A percentile compares a stretch with the other conserved stretches of the same genome.
phyloP scores from a whole-genome alignment of 2,329 filamentous ascomycete species.

The Trichophyton schoenleinii region DNA sequence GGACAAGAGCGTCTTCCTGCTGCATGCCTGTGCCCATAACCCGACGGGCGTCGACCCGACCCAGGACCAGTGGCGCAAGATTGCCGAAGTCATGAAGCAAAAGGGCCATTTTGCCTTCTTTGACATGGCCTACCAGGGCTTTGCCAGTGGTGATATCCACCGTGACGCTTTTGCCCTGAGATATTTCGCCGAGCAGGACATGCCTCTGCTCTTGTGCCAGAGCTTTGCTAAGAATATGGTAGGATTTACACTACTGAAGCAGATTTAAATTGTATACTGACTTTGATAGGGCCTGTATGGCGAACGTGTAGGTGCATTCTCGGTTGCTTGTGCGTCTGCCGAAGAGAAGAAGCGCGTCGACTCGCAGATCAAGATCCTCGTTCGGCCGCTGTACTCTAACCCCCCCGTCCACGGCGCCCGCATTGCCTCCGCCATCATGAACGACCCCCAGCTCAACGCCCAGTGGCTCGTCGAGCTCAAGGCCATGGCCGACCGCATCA shows the following conservation, averaged over 20 bases:
- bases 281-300: slow-evolving; percentile 98
- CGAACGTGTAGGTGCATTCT: slow-evolving; percentile 95
- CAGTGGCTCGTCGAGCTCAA: slow-evolving; percentile 97
- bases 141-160: slow-evolving; percentile 83
- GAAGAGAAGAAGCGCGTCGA: slow-evolving; percentile 94
- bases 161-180: slow-evolving; percentile 87
- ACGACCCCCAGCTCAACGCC: slow-evolving; percentile 68
- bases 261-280: no score
- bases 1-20: slow-evolving; percentile 74
- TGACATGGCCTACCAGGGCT: slow-evolving; percentile 99
- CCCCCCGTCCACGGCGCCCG: slow-evolving; percentile 92
- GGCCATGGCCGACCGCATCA: slow-evolving; percentile 98
- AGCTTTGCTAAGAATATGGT: slow-evolving; percentile 99
- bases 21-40: slow-evolving; percentile 97
- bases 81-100: slow-evolving; percentile 74
- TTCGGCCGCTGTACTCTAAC: slow-evolving; percentile 96
- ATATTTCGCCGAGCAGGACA: slow-evolving; percentile 85
- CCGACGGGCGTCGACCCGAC: slow-evolving; percentile 93
- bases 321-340: slow-evolving; percentile 67
- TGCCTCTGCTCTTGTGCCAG: slow-evolving; percentile 77
- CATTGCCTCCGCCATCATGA: slow-evolving; percentile 83
- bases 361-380: slow-evolving; percentile 95
- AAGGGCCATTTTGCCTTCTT: slow-evolving; percentile 91
- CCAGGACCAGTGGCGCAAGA: slow-evolving; percentile 79
- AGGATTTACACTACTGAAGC: slow-evolving; percentile 15